Evolutionary conservation across 2,329 filamentous ascomycete genomes (phyloP), one percentile per base, ranked within the genome.

Genomic region (Sordariomycetes sp.): DNA sequence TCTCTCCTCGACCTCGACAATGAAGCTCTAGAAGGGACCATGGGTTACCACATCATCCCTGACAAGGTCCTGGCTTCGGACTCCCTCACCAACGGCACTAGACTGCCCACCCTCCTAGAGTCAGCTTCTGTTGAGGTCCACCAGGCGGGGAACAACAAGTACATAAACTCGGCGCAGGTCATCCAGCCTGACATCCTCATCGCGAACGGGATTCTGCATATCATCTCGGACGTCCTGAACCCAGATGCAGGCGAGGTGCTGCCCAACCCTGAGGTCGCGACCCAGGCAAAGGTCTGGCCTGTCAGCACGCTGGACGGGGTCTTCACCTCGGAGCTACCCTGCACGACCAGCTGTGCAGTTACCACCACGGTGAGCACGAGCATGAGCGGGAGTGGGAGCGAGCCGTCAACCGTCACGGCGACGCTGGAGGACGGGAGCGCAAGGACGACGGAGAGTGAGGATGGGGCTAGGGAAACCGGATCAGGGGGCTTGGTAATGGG

Each of bases 31-130:
- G 51, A 61, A 3, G 52, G 51, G 19, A 65, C 83, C 33, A 61
- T 84, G 21, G 56, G 64, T 18, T 85, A 85, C 55, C 80, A 86
- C 50, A 64, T 83, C 33, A 55, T 84, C 29, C 63, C 66, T n/a
- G 64, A 61, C 34, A 58, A 59, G 6, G 63, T 79, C 2, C 53
- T 66, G 3, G 76, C 76, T 47, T 72, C 68, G 14, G 55, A 59
- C 2, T 39, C 46, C 24, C 51, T 67, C 14, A 42, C 59, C 58
- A 35, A 53, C 38, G 41, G 45, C 30, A 36, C 48, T 7, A 37
- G 37, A 4, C 42, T 58, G 11, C n/a, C 35, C 2, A 66, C 64
- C 1, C 51, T 72, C 2, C 41, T 41, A 16, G 42, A 46, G 19
- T 25, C 23, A 10, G 56, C 70, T 36, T 62, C 70, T 18, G 64